These are phyloP conservation scores for Sclerotinia trifoliorum DNA, from an alignment of 2,329 filamentous ascomycete genomes.

Conservation along the genomic window DNA sequence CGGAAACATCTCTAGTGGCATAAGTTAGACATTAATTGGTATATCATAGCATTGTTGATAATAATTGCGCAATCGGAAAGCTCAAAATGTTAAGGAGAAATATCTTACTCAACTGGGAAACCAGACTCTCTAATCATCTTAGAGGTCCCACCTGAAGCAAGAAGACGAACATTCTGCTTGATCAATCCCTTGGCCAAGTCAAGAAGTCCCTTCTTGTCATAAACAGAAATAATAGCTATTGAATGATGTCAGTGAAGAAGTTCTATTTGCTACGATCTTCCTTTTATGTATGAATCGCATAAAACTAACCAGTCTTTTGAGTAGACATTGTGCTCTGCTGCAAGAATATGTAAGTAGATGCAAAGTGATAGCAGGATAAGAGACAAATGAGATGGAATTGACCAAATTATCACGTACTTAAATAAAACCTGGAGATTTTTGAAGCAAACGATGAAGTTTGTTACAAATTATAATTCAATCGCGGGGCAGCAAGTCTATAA, in stretches of 20 bases:
- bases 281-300: constrained; percentile 13
- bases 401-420: constrained; percentile 3
- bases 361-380: neutral
- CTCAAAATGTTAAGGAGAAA: constrained; percentile 38
- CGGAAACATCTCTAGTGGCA: constrained; percentile 79
- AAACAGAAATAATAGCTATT: constrained; percentile 90
- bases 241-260: constrained; percentile 23
- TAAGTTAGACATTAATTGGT: neutral
- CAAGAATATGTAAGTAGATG: neutral
- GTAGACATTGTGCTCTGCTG: constrained; percentile 21
- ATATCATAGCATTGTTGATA: neutral
- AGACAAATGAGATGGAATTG: neutral
- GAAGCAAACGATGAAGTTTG: constrained; percentile 19
- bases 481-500: constrained; percentile 15
- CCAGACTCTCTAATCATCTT: constrained; percentile 96
- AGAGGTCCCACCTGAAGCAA: constrained; percentile 92
- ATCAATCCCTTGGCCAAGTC: constrained; percentile 89
- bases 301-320: constrained; percentile 32
- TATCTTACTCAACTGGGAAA: constrained; percentile 82
- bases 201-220: constrained; percentile 94
- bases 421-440: neutral
- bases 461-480: constrained; percentile 15
- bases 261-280: neutral
- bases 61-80: neutral
- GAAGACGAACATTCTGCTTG: constrained; percentile 84